Evolutionary conservation across 2,329 filamentous ascomycete species (phyloP), one percentile per base, ranked within the genome.

Genomic region (Sporothrix mexicana): DNA sequence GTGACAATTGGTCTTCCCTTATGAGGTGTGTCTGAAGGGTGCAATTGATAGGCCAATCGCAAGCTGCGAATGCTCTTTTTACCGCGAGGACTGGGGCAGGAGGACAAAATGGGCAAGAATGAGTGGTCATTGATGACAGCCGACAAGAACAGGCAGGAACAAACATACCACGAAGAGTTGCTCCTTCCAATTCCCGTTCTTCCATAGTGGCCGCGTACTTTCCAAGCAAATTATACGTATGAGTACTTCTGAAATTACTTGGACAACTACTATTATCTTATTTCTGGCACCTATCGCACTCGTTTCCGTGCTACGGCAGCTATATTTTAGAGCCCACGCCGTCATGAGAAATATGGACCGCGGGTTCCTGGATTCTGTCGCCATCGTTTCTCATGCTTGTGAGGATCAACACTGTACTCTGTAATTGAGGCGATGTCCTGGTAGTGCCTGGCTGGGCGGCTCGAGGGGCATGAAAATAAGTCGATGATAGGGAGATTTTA

Each of bases 161-260:
- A 25, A 36, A 36, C 66, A 61, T 12, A 47, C 17, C 7, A 41
- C n/a, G n/a, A 12, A 25, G 45, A 67, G 43, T 53, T 57, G 66
- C 66, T 69, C 62, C 64, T 62, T 66, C 67, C 69, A 71, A 59
- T 72, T 70, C 68, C 71, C 61, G 64, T 74, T 72, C 49, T 74
- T 73, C 73, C 73, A 73, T 69, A 74, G 72, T 74, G 68, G 69
- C 53, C 41, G 36, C 70, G 45, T 51, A 41, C 30, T 36, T 36
- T 36, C 30, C 30, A 36, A 36, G 30, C 30, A 36, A 36, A 36
- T 36, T 36, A 36, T 36, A 36, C 30, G 30, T 36, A 36, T 5
- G 30, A 36, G 30, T 36, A 36, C 30, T 36, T 36, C 30, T 36
- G 30, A 36, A 7, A 36, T 36, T 36, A 36, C 30, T 36, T 36